A percentile compares a stretch with the other conserved stretches of the same genome.
phyloP scores from a whole-genome alignment of 2,329 filamentous ascomycete species.

The Cytospora mali region DNA sequence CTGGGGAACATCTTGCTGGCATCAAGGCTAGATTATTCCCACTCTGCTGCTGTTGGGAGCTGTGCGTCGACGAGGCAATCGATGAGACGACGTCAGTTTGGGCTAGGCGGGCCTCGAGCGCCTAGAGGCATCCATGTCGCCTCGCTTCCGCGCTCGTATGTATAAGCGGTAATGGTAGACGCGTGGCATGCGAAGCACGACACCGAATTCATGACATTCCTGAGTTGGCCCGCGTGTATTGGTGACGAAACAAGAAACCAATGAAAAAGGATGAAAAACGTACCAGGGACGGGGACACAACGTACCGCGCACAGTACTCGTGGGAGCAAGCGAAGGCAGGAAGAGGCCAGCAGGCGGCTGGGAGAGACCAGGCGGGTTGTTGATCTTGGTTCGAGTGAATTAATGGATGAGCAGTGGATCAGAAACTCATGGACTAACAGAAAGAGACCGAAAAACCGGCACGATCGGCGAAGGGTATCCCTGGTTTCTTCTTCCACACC shows the following conservation, averaged over 20 bases:
- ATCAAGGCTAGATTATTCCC: background rate
- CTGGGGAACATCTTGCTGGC: background rate
- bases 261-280: no score
- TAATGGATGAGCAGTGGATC: constrained; percentile 3
- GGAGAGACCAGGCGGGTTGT: background rate
- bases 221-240: background rate
- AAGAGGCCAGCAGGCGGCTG: constrained; percentile 2
- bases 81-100: constrained; percentile 4
- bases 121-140: background rate
- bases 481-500: background rate
- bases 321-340: background rate
- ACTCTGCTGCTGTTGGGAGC: background rate
- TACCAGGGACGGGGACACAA: constrained; percentile 9
- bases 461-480: background rate
- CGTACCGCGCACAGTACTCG: constrained; percentile 24
- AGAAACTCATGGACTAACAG: background rate
- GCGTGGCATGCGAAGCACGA: constrained; percentile 9
- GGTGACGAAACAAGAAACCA: no score
- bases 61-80: constrained; percentile 4
- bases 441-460: constrained; percentile 7
- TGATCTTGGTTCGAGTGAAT: background rate
- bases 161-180: constrained; percentile 3
- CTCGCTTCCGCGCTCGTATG: background rate
- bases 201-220: background rate
- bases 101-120: constrained; percentile 2